Evolutionary conservation across 805 yeast genomes (phyloP), one percentile per base, ranked within the genome.

Genomic region (Lipomyces mesembrius): DNA sequence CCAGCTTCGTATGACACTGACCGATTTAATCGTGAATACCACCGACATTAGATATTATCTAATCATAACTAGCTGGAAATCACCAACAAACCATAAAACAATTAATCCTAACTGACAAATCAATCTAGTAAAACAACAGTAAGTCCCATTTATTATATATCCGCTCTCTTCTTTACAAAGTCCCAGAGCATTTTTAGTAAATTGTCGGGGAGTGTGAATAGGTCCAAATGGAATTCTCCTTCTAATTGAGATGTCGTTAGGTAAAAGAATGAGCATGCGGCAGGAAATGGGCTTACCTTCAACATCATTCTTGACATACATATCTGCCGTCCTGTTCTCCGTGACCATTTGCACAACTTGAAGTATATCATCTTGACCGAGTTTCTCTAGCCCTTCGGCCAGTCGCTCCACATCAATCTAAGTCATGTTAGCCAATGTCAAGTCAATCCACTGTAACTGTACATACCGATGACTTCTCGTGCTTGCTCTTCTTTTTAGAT

Each of bases 341-440:
- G 97, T 92, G 53, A 94, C 95, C 97, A 94, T 93, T 79, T 94
- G 98, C 63, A 94, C 98, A 59, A 95, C 95, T 43, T 92, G 96
- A 60, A 95, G 86, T 72, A 94, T 83, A 78, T 95, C 98, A 76
- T 95, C 98, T 79, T 94, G 98, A 66, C 83, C 88, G 71, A 94
- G 83, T 78, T 91, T 91, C 62, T 96, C 91, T 74, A 94, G 84
- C 2, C 95, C 94, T 68, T 89, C 91, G 5, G 98, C 97, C 75
- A 94, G 84, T 76, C 88, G 88, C 76, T 94, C 99, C 73, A 95
- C 83, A 77, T 94, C 98, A 43, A 95, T 88, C 46, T 61, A 57
- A 32, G 3, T 51, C 53, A 83, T 8, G 34, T 62, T 51, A 59
- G 57, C n/a, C 20, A 62, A 22, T n/a, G n/a, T 25, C 20, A 7